Base-by-base conservation (phyloP, 176 grass and related monocot genomes). In the Dendrocalamus sinicus region DNA sequence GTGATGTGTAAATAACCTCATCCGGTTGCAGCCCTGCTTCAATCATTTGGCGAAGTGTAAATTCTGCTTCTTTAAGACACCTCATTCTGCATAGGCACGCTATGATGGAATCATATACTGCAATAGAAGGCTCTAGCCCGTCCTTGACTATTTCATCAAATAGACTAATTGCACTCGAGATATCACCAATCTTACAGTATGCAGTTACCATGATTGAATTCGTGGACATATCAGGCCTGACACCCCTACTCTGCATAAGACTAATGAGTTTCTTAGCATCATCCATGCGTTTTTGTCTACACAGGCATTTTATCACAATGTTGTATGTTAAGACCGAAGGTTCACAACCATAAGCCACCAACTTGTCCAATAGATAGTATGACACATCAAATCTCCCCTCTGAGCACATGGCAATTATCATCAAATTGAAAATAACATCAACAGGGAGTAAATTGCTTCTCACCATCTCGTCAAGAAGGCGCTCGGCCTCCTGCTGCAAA, bases 401-500 rank as follows among this genome's bases (percentile, higher is more conserved):
- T 13, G 46, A 50, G 37, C 89, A 86, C 89, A 90, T 78, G 48
- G 23, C 17, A 24, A 70, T 86, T 73, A 90, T 90, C 73, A 83
- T 47, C 41, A 86, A 55, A 83, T 83, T 88, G 70, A 83, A 39
- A 73, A 79, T 39, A 20, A n/a, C 24, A 67, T 78, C 78, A 90
- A 83, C 11, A 86, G 66, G 73, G 39, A 90, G 79, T 57, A 87
- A 23, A 65, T 91, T 69, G 23, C 26, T 55, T 83, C 12, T 87
- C 73, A 83, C 46, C 32, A 91, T 83, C 28, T 70, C 84, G 16
- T 75, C 75, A 32, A 87, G 67, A 67, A 87, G 40, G 19, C 50
- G 50, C 40, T 84, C 61, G 17, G 76, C 61, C 58, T 87, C 81
- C 46, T 64, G 16, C 39, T 80, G 43, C 58, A 87, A 84, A 80